Evolutionary conservation across 306 rosid genomes (phyloP).

Genomic region (Spatholobus suberectus): DNA sequence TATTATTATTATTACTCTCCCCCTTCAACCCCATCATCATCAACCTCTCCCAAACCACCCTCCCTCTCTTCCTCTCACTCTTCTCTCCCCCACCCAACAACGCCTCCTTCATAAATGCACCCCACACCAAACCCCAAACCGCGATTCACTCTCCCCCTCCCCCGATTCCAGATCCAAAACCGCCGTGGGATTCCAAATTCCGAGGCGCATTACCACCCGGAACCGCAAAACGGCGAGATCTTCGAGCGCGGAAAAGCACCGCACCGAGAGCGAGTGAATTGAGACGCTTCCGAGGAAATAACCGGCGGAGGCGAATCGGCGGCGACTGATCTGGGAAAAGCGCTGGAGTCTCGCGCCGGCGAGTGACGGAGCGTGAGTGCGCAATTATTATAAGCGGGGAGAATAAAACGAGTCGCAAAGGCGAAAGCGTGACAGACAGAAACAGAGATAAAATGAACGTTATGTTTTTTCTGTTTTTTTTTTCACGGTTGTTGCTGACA

Average conservation of each 20-base stretch:
- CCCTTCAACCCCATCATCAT: constrained; percentile 75
- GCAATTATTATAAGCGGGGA: constrained; percentile 12
- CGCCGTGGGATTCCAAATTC: neutral
- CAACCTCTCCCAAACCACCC: constrained; percentile 59
- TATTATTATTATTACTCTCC: constrained; percentile 56
- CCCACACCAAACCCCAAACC: constrained; percentile 38
- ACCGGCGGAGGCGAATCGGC: neutral
- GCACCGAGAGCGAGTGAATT: neutral
- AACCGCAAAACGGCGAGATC: constrained; percentile 12
- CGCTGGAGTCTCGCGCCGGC: constrained; percentile 45
- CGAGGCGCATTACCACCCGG: constrained; percentile 29
- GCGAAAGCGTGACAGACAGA: constrained; percentile 28
- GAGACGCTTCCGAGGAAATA: no score
- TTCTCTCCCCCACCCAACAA: constrained; percentile 32
- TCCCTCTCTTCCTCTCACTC: constrained; percentile 52
- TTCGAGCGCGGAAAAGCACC: neutral
- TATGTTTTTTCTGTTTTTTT: no score
- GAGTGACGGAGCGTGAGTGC: constrained; percentile 26
- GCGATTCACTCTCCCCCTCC: neutral
- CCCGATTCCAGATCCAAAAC: constrained; percentile 36
- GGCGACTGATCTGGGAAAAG: constrained; percentile 3
- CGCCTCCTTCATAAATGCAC: constrained; percentile 48
- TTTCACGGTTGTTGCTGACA: constrained; percentile 38
- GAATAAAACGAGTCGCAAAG: constrained; percentile 24
- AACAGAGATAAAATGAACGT: neutral